Base-by-base conservation (phyloP, 768 basidiomycete species). In the Suillus sp. region DNA sequence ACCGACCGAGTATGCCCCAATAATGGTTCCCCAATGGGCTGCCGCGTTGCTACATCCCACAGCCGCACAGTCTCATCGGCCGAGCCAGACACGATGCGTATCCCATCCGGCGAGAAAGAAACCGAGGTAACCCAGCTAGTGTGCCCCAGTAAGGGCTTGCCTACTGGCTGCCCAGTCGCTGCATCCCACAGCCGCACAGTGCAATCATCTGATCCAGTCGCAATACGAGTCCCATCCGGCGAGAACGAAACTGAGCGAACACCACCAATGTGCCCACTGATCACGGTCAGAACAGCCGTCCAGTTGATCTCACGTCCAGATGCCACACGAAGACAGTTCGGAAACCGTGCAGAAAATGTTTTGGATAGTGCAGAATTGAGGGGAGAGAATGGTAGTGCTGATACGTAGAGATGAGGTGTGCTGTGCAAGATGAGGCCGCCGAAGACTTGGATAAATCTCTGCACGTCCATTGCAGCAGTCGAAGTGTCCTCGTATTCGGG, bases 81-180 rank as follows among this genome's bases (percentile, higher is more conserved):
- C 2, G 43, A 45, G 43, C 43, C 43, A 45, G 43, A 45, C 43
- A 45, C n/a, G n/a, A 45, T 45, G n/a, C n/a, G n/a, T 45, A n/a
- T 45, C 43, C 43, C 43, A 45, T 45, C 43, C n/a, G n/a, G 43
- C 10, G 43, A 45, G 10, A 45, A 45, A 0, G 43, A 45, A 0
- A n/a, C 43, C 5, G 43, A 45, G 43, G 0, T 4, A n/a, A 45
- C 43, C 11, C 0, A 0, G 1, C 0, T 0, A n/a, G 43, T 45
- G 43, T 45, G 43, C 10, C 43, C 43, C 43, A n/a, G 9, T 10
- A 45, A n/a, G 43, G 45, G n/a, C 45, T 45, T 2, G n/a, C 45
- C 45, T 4, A 45, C 45, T 6, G n/a, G 45, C n/a, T 45, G 10
- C 11, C 45, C 45, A 1, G 45, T 45, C 10, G 11, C 45, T 6